Percentiles rank a stretch among this genome's conserved stretches.
Evolutionary conservation across 192 early-diverging fungal genomes (phyloP).

Genomic region (Geosiphon pyriformis): DNA sequence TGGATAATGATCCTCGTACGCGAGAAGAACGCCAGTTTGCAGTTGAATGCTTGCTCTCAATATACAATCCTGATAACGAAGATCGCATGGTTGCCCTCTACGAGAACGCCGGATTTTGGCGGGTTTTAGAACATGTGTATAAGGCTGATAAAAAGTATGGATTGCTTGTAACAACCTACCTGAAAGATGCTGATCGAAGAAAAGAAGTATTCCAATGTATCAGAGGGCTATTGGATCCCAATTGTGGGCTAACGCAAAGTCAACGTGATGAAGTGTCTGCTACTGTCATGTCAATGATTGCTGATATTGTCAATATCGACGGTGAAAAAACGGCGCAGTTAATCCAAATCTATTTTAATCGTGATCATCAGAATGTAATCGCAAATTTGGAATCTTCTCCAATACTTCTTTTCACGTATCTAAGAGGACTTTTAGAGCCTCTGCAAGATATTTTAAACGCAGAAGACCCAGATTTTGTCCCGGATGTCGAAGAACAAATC

Average conservation of each 20-base stretch:
- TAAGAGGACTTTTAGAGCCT: constrained; percentile 51
- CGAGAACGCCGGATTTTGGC: constrained; percentile 51
- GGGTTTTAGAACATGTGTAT: constrained; percentile 52
- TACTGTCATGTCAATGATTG: constrained; percentile 44
- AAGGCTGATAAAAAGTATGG: constrained; percentile 51
- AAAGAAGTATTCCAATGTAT: constrained; percentile 49
- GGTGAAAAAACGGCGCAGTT: constrained; percentile 50
- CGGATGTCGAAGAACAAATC: constrained; percentile 23
- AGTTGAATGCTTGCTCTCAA: constrained; percentile 47
- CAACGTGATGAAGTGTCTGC: constrained; percentile 45
- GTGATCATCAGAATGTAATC: constrained; percentile 48
- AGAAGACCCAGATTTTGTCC: neutral
- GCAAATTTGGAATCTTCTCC: constrained; percentile 37
- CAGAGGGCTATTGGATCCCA: constrained; percentile 35
- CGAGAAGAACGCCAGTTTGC: constrained; percentile 48
- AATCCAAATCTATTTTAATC: constrained; percentile 44
- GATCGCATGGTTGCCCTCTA: constrained; percentile 45
- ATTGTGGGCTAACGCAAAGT: constrained; percentile 33
- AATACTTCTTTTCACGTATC: constrained; percentile 46
- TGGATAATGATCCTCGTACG: constrained; percentile 39
- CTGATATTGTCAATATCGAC: constrained; percentile 56
- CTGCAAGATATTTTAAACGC: neutral
- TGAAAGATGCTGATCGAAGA: constrained; percentile 47
- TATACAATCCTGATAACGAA: constrained; percentile 50
- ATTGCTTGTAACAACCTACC: constrained; percentile 45